A percentile compares a stretch with the other conserved stretches of the same genome.
Conservation (phyloP, 768 basidiomycete species). For the Chalciporus pseudorubinellus region DNA sequence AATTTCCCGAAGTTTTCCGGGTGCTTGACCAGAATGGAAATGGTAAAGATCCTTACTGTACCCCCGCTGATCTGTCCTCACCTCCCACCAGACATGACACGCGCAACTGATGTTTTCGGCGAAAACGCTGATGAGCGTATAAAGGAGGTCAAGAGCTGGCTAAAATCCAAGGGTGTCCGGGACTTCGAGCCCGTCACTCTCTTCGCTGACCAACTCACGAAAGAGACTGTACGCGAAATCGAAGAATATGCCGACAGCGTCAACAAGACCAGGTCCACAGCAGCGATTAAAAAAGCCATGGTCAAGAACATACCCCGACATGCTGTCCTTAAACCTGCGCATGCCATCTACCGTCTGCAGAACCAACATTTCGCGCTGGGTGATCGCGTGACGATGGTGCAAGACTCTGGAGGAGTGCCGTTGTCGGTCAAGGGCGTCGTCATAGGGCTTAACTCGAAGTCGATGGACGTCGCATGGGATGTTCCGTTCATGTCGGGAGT, state of each 20-base stretch:
- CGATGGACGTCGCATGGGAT: slow-evolving; percentile 97
- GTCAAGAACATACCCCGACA: slow-evolving; percentile 92
- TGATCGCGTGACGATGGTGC: slow-evolving; percentile 94
- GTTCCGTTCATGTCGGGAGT: slow-evolving; percentile 91
- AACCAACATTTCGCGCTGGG: slow-evolving; percentile 86
- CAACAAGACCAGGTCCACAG: slow-evolving; percentile 54
- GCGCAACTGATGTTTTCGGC: slow-evolving; percentile 55
- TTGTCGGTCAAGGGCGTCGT: slow-evolving; percentile 92
- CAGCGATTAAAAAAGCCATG: slow-evolving; percentile 84
- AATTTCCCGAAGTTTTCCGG: slow-evolving; percentile 82
- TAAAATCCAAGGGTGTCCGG: slow-evolving; percentile 80
- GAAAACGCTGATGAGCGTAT: slow-evolving; percentile 66
- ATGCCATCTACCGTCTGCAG: slow-evolving; percentile 85
- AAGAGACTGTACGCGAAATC: slow-evolving; percentile 81
- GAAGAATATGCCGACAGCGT: slow-evolving; percentile 74
- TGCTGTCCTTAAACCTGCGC: slow-evolving; percentile 89
- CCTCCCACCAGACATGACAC: slow-evolving; percentile 64
- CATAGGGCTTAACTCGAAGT: slow-evolving; percentile 79
- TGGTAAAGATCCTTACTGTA: slow-evolving; percentile 39
- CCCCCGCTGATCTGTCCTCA: background rate
- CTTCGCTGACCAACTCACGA: slow-evolving; percentile 87
- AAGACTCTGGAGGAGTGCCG: slow-evolving; percentile 91
- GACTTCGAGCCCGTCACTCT: slow-evolving; percentile 93
- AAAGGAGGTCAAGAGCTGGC: slow-evolving; percentile 80
- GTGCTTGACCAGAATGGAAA: slow-evolving; percentile 70